Percentiles rank a stretch among this genome's conserved stretches.
phyloP scores from a whole-genome alignment of 1,139 yeast species.

The Scheffersomyces cryptocercus region DNA sequence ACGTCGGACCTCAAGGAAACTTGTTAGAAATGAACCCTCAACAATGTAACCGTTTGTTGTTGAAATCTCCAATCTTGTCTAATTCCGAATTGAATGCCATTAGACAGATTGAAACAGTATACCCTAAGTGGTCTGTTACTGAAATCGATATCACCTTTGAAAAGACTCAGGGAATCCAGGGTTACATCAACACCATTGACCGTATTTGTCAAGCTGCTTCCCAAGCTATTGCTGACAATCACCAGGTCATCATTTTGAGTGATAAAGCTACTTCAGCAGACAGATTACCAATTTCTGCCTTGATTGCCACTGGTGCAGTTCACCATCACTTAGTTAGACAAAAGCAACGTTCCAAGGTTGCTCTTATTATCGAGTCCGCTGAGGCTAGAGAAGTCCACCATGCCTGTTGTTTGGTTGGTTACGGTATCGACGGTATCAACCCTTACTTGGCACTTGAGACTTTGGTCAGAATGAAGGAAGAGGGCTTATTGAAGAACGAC shows the following conservation, averaged over 20 bases:
- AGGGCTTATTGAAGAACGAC: slow-evolving; percentile 67
- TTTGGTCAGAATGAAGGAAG: slow-evolving; percentile 77
- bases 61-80: slow-evolving; percentile 80
- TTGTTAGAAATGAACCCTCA: slow-evolving; percentile 87
- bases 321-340: slow-evolving; percentile 96
- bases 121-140: slow-evolving; percentile 84
- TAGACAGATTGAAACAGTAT: slow-evolving; percentile 66
- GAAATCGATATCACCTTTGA: slow-evolving; percentile 88
- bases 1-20: slow-evolving; percentile 97
- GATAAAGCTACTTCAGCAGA: slow-evolving; percentile 64
- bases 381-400: slow-evolving; percentile 98
- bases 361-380: slow-evolving; percentile 86
- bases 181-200: slow-evolving; percentile 83
- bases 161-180: slow-evolving; percentile 78
- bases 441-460: slow-evolving; percentile 95
- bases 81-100: slow-evolving; percentile 75
- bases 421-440: slow-evolving; percentile 95
- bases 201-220: slow-evolving; percentile 87
- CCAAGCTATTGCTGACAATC: slow-evolving; percentile 73
- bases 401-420: slow-evolving; percentile 89
- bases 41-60: slow-evolving; percentile 85
- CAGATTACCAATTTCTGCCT: slow-evolving; percentile 81
- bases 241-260: slow-evolving; percentile 73
- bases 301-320: slow-evolving; percentile 94
- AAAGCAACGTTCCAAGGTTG: slow-evolving; percentile 95